Evolutionary conservation across 441 rosid genomes (phyloP).

Genomic region (Gossypium trilobum): DNA sequence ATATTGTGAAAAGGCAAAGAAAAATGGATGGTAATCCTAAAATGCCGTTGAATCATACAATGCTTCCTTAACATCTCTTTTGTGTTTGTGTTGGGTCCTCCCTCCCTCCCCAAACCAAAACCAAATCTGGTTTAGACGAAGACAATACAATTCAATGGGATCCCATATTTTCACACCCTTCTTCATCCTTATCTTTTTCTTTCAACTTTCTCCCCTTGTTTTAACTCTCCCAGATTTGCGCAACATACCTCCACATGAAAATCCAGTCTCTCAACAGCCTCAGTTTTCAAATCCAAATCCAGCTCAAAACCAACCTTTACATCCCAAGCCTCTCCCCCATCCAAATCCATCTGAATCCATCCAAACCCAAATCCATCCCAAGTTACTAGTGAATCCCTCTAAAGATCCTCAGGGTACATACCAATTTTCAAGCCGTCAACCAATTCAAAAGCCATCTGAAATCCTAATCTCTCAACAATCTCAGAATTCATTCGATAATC

Average conservation of each 20-base stretch:
- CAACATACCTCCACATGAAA: not conserved
- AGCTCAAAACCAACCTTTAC: too few species aligned
- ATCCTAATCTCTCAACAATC: not conserved
- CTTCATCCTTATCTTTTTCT: constrained; percentile 5
- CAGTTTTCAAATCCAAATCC: not conserved
- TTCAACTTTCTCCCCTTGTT: not conserved
- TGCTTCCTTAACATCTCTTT: not conserved
- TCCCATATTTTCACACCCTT: not conserved
- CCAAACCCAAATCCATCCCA: too few species aligned
- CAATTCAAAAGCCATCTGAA: too few species aligned
- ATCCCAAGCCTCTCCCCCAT: not conserved
- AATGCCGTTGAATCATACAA: not conserved
- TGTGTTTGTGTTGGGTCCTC: not conserved
- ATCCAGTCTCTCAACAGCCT: not conserved
- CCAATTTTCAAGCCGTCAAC: too few species aligned
- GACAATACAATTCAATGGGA: constrained; percentile 5
- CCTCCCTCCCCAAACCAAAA: too few species aligned
- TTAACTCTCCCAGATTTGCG: not conserved
- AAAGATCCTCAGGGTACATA: too few species aligned
- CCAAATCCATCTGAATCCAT: too few species aligned
- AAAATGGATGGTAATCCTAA: not conserved
- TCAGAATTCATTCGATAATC: not conserved
- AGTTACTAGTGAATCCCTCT: too few species aligned
- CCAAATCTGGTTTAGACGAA: not conserved
- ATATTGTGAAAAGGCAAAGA: not conserved